A percentile compares a stretch with the other conserved stretches of the same genome.
Conservation (phyloP, 768 basidiomycete species). For the Erythrobasidium yunnanense region DNA sequence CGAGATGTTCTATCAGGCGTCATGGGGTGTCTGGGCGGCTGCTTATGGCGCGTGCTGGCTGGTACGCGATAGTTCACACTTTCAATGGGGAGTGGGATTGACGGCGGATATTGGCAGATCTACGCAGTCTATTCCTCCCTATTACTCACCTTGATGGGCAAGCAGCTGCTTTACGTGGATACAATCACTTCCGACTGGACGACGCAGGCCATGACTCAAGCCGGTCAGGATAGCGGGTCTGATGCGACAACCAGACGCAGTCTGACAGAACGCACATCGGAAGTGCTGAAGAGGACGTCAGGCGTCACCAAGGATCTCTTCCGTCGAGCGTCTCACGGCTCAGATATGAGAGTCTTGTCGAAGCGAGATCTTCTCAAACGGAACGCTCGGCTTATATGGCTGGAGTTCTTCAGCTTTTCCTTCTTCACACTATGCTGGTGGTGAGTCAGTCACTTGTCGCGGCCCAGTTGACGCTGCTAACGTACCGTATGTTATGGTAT, state of each 20-base stretch:
- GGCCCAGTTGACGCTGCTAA: too few relatives aligned
- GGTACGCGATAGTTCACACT: not conserved
- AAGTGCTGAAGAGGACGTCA: not conserved
- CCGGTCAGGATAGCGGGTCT: not conserved
- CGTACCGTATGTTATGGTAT: too few relatives aligned
- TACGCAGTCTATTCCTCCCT: constrained; percentile 17
- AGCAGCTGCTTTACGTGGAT: constrained; percentile 3
- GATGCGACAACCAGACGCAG: not conserved
- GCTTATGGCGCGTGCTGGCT: constrained; percentile 22
- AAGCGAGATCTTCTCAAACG: constrained; percentile 26
- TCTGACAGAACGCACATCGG: not conserved
- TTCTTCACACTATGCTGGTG: constrained; percentile 22
- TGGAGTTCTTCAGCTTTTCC: constrained; percentile 20
- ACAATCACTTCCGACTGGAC: not conserved
- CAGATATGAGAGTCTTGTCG: constrained; percentile 21
- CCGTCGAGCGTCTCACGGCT: not conserved
- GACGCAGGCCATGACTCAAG: not conserved
- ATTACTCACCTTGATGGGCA: not conserved
- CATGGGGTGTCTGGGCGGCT: constrained; percentile 18
- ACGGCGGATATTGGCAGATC: too few relatives aligned
- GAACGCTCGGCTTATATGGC: constrained; percentile 11
- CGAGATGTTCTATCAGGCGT: constrained; percentile 3
- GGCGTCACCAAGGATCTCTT: not conserved
- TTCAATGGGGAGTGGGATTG: too few relatives aligned
- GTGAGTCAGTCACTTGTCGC: not conserved